phyloP scores from a whole-genome alignment of 1,284 basidiomycete species.

The Schizopora paradoxa region DNA sequence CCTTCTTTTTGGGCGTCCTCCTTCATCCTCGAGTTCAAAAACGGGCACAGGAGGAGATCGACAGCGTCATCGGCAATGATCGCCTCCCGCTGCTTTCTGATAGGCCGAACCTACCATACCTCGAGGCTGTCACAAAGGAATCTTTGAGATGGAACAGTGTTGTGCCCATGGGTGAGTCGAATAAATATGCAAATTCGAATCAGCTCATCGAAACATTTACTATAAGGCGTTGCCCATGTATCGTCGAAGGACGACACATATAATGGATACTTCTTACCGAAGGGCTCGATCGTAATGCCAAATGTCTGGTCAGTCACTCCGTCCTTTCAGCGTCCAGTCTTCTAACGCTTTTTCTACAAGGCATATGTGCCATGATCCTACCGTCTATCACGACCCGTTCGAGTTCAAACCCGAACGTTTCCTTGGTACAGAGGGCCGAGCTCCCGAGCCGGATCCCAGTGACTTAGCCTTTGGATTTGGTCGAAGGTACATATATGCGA shows the following conservation, averaged over 20 bases:
- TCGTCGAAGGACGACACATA: constrained; percentile 15
- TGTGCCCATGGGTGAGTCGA: background rate
- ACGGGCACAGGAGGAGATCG: constrained; percentile 33
- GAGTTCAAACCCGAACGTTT: constrained; percentile 19
- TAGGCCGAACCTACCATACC: constrained; percentile 30
- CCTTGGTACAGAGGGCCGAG: no score
- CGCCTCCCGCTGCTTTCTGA: constrained; percentile 30
- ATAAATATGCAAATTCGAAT: background rate
- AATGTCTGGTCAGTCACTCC: constrained; percentile 16
- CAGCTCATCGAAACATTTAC: no score
- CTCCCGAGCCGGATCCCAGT: background rate
- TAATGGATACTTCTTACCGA: constrained; percentile 13
- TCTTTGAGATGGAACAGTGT: constrained; percentile 27
- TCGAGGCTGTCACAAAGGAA: constrained; percentile 33
- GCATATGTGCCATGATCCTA: constrained; percentile 14
- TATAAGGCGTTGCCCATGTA: constrained; percentile 18
- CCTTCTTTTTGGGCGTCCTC: constrained; percentile 26
- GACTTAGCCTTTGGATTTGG: constrained; percentile 8
- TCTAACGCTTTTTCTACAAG: constrained; percentile 1
- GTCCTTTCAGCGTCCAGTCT: no score
- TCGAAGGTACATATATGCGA: background rate
- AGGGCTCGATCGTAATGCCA: constrained; percentile 14
- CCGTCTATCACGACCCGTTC: constrained; percentile 14
- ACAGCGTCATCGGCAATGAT: constrained; percentile 29
- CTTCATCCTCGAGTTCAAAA: constrained; percentile 31